A percentile compares a stretch with the other conserved stretches of the same genome.
These are phyloP conservation scores for Penicillium frequentans DNA, from an alignment of 2,329 filamentous ascomycete species.

Conservation along the genomic window DNA sequence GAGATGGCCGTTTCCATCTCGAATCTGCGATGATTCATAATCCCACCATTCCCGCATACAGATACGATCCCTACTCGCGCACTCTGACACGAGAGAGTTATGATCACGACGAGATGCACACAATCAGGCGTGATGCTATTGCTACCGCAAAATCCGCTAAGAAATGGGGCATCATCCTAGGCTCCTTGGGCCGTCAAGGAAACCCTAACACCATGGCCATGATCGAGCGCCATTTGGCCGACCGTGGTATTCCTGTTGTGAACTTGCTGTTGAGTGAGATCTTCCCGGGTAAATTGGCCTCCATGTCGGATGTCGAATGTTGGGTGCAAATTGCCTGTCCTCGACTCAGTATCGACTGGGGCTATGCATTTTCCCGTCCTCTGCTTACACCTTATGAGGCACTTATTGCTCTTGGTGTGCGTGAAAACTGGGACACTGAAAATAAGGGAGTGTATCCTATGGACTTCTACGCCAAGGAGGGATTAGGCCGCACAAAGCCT, in stretches of 20 bases:
- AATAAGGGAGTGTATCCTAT: constrained; percentile 79
- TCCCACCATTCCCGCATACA: constrained; percentile 82
- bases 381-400: constrained; percentile 94
- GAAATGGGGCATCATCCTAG: constrained; percentile 95
- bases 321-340: constrained; percentile 99
- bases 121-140: constrained; percentile 75
- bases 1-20: constrained; percentile 91
- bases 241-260: constrained; percentile 74
- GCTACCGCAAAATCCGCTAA: constrained; percentile 69
- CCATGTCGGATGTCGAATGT: constrained; percentile 92
- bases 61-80: constrained; percentile 94
- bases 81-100: constrained; percentile 90
- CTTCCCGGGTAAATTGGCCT: constrained; percentile 89
- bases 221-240: constrained; percentile 74
- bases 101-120: constrained; percentile 87
- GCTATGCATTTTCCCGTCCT: constrained; percentile 88
- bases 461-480: constrained; percentile 96
- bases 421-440: constrained; percentile 68
- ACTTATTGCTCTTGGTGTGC: constrained; percentile 78
- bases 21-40: constrained; percentile 99
- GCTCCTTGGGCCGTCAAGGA: constrained; percentile 87
- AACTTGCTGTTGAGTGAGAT: constrained; percentile 91
- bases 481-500: constrained; percentile 74
- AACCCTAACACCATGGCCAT: constrained; percentile 89
- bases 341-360: constrained; percentile 97